Evolutionary conservation across 495 filamentous ascomycete species (phyloP).

Genomic region (Neurospora sp.): DNA sequence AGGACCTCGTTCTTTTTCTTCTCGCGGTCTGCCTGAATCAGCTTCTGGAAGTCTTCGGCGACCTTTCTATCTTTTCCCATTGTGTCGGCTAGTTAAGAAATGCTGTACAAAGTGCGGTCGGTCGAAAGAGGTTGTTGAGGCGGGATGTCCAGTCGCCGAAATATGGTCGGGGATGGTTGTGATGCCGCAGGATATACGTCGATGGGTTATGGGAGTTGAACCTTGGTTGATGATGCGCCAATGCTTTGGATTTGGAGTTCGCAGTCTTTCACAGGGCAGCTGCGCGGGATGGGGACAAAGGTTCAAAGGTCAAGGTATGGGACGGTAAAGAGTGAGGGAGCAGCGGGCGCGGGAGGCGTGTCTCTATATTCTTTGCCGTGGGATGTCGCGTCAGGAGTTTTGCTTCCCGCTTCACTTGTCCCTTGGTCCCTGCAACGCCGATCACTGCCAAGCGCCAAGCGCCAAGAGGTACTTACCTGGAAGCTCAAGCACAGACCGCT

Average conservation of each 20-base stretch:
- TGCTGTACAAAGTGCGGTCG: background rate
- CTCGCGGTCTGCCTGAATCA: slow-evolving; percentile 59
- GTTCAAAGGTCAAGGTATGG: background rate
- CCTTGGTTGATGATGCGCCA: background rate
- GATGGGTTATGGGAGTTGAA: background rate
- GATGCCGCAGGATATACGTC: background rate
- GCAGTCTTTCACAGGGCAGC: background rate
- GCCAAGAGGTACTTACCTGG: background rate
- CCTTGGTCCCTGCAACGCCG: background rate
- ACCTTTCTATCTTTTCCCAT: slow-evolving; percentile 30
- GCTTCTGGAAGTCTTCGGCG: slow-evolving; percentile 51
- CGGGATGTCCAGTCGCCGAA: background rate
- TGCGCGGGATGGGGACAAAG: background rate
- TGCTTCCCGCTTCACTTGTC: background rate
- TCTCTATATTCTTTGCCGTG: background rate
- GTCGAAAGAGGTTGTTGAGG: background rate
- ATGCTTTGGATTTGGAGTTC: background rate
- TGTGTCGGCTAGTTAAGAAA: background rate
- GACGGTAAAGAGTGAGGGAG: background rate
- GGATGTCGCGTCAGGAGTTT: background rate
- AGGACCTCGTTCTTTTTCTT: slow-evolving; percentile 62
- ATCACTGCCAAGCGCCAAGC: background rate
- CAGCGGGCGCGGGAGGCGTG: background rate
- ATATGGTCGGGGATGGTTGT: background rate
- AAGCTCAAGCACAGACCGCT: background rate